Evolutionary conservation across 2,329 filamentous ascomycete genomes (phyloP).

Genomic region (Hymenoscyphus scutula): DNA sequence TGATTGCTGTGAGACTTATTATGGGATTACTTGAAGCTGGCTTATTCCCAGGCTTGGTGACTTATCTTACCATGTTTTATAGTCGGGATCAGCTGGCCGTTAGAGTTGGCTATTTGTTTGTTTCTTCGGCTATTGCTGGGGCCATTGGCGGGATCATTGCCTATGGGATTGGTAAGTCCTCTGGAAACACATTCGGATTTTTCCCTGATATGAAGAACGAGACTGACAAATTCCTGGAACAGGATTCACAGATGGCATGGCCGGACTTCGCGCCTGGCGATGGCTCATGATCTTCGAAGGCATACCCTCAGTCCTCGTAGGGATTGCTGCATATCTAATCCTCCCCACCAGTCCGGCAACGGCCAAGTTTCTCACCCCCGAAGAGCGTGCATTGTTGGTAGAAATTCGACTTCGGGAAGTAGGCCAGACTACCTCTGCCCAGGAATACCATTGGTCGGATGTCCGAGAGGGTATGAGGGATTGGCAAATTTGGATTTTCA

Average conservation of each 20-base stretch:
- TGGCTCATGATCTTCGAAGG: conserved; percentile 43
- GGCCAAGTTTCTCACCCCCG: conserved; percentile 53
- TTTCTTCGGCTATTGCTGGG: conserved; percentile 58
- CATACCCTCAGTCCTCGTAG: conserved; percentile 53
- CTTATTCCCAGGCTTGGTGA: conserved; percentile 55
- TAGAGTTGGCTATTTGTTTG: conserved; percentile 62
- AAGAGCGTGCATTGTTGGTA: no score
- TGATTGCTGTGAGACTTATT: conserved; percentile 55
- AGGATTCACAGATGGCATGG: conserved; percentile 59
- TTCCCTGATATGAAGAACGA: no score
- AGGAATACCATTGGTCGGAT: conserved; percentile 56
- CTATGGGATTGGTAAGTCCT: conserved; percentile 62
- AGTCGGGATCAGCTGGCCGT: conserved; percentile 59
- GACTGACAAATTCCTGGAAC: no score
- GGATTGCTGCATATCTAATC: conserved; percentile 52
- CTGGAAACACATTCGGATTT: no score
- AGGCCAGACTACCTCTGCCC: conserved; percentile 46
- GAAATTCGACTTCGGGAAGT: conserved; percentile 44
- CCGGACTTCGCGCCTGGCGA: conserved; percentile 59
- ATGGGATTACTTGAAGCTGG: conserved; percentile 58
- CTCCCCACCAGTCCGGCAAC: conserved; percentile 59
- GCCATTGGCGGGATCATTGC: conserved; percentile 64
- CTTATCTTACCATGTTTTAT: conserved; percentile 65
- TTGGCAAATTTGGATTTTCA: conserved; percentile 64
- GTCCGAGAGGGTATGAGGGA: conserved; percentile 56